Percentiles rank a stretch among this genome's conserved stretches.
phyloP scores from a whole-genome alignment of 2,329 filamentous ascomycete species.

The Paracoccidioides brasiliensis region DNA sequence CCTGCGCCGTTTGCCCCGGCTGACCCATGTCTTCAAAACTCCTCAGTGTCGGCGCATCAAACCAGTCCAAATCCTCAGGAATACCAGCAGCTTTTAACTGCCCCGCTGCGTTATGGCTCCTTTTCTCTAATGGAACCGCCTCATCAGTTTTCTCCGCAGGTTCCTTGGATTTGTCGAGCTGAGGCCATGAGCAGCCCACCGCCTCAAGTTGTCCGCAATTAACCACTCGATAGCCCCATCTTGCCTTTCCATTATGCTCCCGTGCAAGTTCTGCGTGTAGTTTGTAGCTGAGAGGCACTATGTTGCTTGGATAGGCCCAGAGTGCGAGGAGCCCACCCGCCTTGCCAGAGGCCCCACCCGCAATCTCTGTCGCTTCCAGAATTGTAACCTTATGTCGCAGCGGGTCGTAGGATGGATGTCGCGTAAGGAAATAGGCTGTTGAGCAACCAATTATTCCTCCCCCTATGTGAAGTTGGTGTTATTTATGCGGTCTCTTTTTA shows the following conservation, averaged over 20 bases:
- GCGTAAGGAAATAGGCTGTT: conserved; percentile 80
- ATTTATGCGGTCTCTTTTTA: neutral
- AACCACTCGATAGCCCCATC: conserved; percentile 78
- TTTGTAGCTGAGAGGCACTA: conserved; percentile 75
- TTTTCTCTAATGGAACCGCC: conserved; percentile 43
- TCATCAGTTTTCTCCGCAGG: conserved; percentile 18
- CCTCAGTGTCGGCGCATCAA: conserved; percentile 52
- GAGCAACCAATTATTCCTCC: conserved; percentile 89
- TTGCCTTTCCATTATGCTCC: conserved; percentile 61
- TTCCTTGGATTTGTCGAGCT: conserved; percentile 7
- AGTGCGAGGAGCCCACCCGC: conserved; percentile 79
- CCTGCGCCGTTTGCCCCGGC: conserved; percentile 71
- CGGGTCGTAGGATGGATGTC: conserved; percentile 68
- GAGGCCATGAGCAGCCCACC: conserved; percentile 27
- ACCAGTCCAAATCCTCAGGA: conserved; percentile 73
- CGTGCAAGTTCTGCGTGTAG: conserved; percentile 74
- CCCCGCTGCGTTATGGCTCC: conserved; percentile 38
- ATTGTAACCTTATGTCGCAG: conserved; percentile 66
- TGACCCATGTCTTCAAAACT: conserved; percentile 76
- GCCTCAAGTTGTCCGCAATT: conserved; percentile 57
- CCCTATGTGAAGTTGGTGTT: conserved; percentile 37
- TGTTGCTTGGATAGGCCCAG: conserved; percentile 77
- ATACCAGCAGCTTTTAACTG: conserved; percentile 47
- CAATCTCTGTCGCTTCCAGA: conserved; percentile 73
- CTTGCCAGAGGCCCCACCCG: conserved; percentile 87